Conservation (phyloP, 345 rosid species). For the Limnanthes douglasii region DNA sequence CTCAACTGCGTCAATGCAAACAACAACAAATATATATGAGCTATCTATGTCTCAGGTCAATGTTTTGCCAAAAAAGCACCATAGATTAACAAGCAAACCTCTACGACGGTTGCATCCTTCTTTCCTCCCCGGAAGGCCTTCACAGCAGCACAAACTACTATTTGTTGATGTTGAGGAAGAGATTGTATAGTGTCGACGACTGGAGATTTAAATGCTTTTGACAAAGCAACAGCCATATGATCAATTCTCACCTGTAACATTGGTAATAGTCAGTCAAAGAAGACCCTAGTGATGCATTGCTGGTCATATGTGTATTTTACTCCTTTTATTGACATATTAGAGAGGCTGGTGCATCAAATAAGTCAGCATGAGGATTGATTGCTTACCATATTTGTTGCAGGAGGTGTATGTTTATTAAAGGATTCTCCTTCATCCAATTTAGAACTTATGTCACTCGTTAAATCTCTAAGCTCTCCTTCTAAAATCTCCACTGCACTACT, state of each 20-base stretch:
- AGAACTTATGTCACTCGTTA: slow-evolving; percentile 9
- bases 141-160: slow-evolving; percentile 68
- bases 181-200: slow-evolving; percentile 71
- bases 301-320: too few relatives aligned
- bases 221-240: slow-evolving; percentile 74
- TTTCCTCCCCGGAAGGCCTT: slow-evolving; percentile 63
- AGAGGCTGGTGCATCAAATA: not conserved
- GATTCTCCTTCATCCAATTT: too few relatives aligned
- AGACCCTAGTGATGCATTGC: not conserved
- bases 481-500: slow-evolving; percentile 74
- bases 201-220: slow-evolving; percentile 73
- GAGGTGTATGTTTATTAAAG: too few relatives aligned
- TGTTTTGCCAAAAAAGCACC: slow-evolving; percentile 1
- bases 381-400: slow-evolving; percentile 28
- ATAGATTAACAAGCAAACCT: slow-evolving; percentile 24
- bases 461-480: slow-evolving; percentile 49
- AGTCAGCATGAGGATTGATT: too few relatives aligned
- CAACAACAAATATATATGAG: too few relatives aligned
- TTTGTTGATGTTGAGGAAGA: slow-evolving; percentile 91
- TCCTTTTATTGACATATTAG: too few relatives aligned
- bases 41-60: too few relatives aligned
- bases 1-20: slow-evolving; percentile 41
- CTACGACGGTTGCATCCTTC: slow-evolving; percentile 62
- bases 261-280: too few relatives aligned
- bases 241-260: slow-evolving; percentile 60